A percentile compares a stretch with the other conserved stretches of the same genome.
Conservation (phyloP, 768 basidiomycete genomes). For the Basidioascus undulatus region DNA sequence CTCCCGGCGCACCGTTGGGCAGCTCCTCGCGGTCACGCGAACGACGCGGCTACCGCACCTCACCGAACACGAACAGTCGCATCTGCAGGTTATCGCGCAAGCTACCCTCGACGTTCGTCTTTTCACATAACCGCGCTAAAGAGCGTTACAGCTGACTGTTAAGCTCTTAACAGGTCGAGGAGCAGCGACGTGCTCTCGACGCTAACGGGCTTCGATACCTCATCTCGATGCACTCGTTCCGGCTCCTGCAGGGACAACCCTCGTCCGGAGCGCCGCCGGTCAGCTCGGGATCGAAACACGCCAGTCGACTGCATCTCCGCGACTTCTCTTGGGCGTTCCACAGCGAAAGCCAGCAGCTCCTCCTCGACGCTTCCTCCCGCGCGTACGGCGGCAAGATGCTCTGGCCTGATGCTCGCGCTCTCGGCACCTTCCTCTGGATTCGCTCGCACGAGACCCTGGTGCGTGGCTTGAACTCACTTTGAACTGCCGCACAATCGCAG, state of each 20-base stretch:
- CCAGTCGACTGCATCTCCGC: background rate
- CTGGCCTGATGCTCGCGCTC: slow-evolving; percentile 65
- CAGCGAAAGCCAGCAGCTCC: slow-evolving; percentile 72
- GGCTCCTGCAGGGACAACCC: slow-evolving; percentile 49
- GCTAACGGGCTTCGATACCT: slow-evolving; percentile 79
- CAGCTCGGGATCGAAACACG: no score
- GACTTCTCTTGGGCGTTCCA: slow-evolving; percentile 93
- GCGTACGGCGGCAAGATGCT: slow-evolving; percentile 44
- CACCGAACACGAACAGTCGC: slow-evolving; percentile 54
- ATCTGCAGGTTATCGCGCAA: slow-evolving; percentile 61
- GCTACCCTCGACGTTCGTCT: slow-evolving; percentile 58
- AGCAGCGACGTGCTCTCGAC: slow-evolving; percentile 73
- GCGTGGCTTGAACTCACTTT: slow-evolving; percentile 16
- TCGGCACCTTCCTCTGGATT: slow-evolving; percentile 77
- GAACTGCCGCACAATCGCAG: no score
- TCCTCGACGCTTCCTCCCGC: slow-evolving; percentile 38
- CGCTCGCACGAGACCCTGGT: slow-evolving; percentile 57
- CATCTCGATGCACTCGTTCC: slow-evolving; percentile 75
- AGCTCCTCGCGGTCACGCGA: slow-evolving; percentile 42
- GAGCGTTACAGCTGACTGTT: no score
- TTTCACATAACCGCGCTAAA: no score
- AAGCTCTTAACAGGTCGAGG: slow-evolving; percentile 46
- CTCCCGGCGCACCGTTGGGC: slow-evolving; percentile 32
- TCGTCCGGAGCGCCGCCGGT: no score
- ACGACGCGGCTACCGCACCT: slow-evolving; percentile 40